Evolutionary conservation across 495 filamentous ascomycete genomes (phyloP).

Genomic region (Annulohypoxylon stygium): DNA sequence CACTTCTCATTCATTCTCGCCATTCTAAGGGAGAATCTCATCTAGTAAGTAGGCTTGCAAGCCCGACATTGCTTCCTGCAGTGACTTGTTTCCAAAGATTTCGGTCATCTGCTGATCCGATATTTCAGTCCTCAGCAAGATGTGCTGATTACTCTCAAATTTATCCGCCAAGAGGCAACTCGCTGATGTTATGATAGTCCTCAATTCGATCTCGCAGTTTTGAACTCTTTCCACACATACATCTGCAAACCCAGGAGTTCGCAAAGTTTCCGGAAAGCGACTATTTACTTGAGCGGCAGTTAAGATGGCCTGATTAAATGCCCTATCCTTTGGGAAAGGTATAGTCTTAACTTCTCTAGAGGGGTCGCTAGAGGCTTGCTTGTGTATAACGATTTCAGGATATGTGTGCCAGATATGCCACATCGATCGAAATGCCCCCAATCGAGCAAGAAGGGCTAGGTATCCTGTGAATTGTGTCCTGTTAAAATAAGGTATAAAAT

Average conservation of each 20-base stretch:
- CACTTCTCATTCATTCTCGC: not conserved
- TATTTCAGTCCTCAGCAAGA: not conserved
- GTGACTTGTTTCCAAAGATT: slow-evolving; percentile 26
- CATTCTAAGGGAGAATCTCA: not conserved
- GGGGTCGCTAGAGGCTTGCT: not conserved
- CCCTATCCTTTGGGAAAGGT: not conserved
- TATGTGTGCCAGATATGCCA: slow-evolving; percentile 41
- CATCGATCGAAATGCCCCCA: slow-evolving; percentile 49
- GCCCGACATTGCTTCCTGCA: slow-evolving; percentile 28
- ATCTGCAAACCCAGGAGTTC: slow-evolving; percentile 14
- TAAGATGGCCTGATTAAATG: slow-evolving; percentile 27
- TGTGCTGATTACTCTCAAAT: not conserved
- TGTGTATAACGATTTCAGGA: not conserved
- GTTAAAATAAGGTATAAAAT: not conserved
- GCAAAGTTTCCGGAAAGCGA: slow-evolving; percentile 4
- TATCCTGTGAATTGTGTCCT: slow-evolving; percentile 17
- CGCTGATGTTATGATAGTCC: slow-evolving; percentile 30
- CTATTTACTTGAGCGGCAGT: slow-evolving; percentile 16
- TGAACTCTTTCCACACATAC: not conserved
- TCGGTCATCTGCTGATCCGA: not conserved
- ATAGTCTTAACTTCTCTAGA: not conserved
- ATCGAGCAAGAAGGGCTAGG: slow-evolving; percentile 39
- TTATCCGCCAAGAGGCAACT: slow-evolving; percentile 7
- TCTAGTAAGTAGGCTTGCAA: slow-evolving; percentile 30
- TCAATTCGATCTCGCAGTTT: slow-evolving; percentile 43